Percentiles rank a stretch among this genome's conserved stretches.
phyloP scores from a whole-genome alignment of 805 yeast genomes.

The Lipomyces lipofer region DNA sequence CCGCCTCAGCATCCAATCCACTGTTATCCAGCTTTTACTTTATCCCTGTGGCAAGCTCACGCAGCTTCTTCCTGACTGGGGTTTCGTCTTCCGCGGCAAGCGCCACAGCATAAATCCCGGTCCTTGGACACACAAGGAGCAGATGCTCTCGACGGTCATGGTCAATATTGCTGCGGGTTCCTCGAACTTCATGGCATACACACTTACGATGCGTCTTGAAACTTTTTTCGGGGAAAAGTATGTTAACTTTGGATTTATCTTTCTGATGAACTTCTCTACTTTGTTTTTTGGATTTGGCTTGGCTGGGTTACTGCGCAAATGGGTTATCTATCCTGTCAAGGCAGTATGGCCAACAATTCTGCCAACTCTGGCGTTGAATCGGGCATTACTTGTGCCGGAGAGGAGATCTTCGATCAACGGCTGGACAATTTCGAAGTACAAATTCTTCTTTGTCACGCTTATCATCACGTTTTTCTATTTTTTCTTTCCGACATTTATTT shows the following conservation, averaged over 20 bases:
- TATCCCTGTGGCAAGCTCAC: conserved; percentile 56
- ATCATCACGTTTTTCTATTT: conserved; percentile 46
- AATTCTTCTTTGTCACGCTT: conserved; percentile 49
- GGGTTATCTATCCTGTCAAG: conserved; percentile 61
- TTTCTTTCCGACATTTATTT: conserved; percentile 53
- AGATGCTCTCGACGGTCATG: conserved; percentile 56
- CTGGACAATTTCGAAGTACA: conserved; percentile 58
- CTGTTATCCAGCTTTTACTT: conserved; percentile 58
- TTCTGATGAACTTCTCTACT: conserved; percentile 54
- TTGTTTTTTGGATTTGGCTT: conserved; percentile 67
- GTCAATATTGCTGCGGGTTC: conserved; percentile 9
- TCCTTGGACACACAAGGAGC: conserved; percentile 65
- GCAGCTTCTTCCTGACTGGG: conserved; percentile 43
- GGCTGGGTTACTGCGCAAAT: conserved; percentile 61
- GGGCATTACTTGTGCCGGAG: conserved; percentile 48
- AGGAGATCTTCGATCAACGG: conserved; percentile 51
- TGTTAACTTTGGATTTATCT: conserved; percentile 49
- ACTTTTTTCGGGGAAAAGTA: conserved; percentile 11
- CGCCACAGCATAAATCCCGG: conserved; percentile 56
- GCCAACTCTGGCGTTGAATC: conserved; percentile 51
- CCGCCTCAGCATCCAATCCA: conserved; percentile 49
- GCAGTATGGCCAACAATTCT: conserved; percentile 67
- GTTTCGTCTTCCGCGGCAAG: conserved; percentile 37
- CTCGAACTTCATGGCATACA: conserved; percentile 3
- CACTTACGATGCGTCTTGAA: not conserved